Percentiles rank a stretch among this genome's conserved stretches.
Evolutionary conservation across 345 rosid species (phyloP).

Genomic region (Gynandropsis gynandra): DNA sequence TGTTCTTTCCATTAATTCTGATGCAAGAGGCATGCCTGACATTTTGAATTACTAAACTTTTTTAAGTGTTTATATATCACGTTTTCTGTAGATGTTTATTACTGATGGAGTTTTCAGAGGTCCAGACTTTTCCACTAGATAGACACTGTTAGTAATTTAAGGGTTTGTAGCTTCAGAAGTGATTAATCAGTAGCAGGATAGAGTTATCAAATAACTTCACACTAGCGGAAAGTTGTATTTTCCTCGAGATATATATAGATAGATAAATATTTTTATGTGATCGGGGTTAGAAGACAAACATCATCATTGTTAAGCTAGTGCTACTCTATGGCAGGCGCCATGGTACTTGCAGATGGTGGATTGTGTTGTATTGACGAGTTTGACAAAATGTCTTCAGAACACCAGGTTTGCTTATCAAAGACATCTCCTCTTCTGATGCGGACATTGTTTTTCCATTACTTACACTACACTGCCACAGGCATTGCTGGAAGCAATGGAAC

Average conservation of each 20-base stretch:
- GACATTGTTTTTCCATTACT: slow-evolving; percentile 21
- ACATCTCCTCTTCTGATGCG: slow-evolving; percentile 19
- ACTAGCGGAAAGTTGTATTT: slow-evolving; percentile 10
- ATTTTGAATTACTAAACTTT: background rate
- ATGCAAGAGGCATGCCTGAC: slow-evolving; percentile 9
- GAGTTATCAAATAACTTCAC: slow-evolving; percentile 8
- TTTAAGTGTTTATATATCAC: background rate
- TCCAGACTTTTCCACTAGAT: slow-evolving; percentile 1
- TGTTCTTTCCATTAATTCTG: background rate
- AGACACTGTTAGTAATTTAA: slow-evolving; percentile 11
- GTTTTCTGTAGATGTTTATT: slow-evolving; percentile 11
- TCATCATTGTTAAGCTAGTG: slow-evolving; percentile 11
- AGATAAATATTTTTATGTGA: slow-evolving; percentile 7
- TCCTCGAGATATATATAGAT: slow-evolving; percentile 3
- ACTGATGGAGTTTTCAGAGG: slow-evolving; percentile 12
- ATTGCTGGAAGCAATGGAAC: slow-evolving; percentile 99
- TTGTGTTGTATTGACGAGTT: slow-evolving; percentile 96
- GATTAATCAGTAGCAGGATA: slow-evolving; percentile 13
- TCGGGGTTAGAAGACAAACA: slow-evolving; percentile 7
- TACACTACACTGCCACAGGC: slow-evolving; percentile 44
- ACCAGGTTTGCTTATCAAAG: slow-evolving; percentile 56
- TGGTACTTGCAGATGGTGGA: slow-evolving; percentile 98
- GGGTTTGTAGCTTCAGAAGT: slow-evolving; percentile 15
- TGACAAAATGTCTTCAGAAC: slow-evolving; percentile 94
- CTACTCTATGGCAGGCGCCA: slow-evolving; percentile 63